Base-by-base conservation (phyloP, 2,329 filamentous ascomycete genomes). In the Arthrobotrys pseudoclavata region DNA sequence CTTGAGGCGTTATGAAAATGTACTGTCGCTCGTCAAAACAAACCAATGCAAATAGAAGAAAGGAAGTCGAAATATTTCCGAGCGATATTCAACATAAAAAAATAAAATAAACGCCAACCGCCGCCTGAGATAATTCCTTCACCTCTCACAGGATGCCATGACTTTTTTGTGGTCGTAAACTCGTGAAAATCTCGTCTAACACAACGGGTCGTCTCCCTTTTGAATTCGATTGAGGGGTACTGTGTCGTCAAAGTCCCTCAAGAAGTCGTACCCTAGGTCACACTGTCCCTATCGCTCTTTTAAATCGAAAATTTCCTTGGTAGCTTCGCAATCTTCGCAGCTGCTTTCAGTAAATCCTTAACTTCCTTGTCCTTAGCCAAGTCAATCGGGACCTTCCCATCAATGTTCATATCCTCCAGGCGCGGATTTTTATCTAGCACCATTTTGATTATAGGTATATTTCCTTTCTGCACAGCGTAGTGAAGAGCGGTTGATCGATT, bases 401-500 rank as follows among this genome's bases (percentile, higher is more conserved):
- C 66, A 26, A 79, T 76, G 18, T 77, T 71, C 60, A 76, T 75
- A 20, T 75, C 63, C 26, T 79, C 78, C 1, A 79, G 45, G 9
- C 78, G 68, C 13, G 71, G 76, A 12, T 62, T 67, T 7, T 69
- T 77, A 29, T 79, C 71, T 0, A 80, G 52, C 0, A 80, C 68
- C 37, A 77, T 29, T 18, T 60, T 68, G 9, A 69, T 62, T 7
- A 75, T 75, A 4, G 52, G 55, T 9, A 77, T 71, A 4, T 69
- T 75, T 12, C 76, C 79, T 37, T 69, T 69, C 22, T 69, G 63
- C 1, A 76, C 79, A 10, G 79, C 76, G 24, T 79, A 76, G 57
- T 80, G 79, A 3, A 80, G 64, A 13, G 76, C 71, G 7, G 79
- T 79, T 0, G 76, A 79, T 1, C 79, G 76, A 18, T 77, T 69